Evolutionary conservation across 2,329 filamentous ascomycete genomes (phyloP).

Genomic region (Trichoderma afroharzianum): DNA sequence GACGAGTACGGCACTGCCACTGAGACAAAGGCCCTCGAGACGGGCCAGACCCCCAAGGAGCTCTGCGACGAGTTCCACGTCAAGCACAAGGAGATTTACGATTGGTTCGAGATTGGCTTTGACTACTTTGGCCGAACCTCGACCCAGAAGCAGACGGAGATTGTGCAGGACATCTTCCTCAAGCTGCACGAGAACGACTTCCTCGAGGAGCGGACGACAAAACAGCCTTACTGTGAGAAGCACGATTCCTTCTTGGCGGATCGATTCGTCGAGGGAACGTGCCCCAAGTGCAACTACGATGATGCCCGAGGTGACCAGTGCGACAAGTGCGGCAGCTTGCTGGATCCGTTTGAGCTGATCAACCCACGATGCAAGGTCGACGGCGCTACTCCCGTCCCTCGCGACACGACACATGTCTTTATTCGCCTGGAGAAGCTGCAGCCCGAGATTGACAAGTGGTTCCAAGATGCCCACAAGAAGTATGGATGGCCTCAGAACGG

Average conservation of each 20-base stretch:
- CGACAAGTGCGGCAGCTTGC: conserved; percentile 67
- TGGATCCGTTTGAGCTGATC: conserved; percentile 71
- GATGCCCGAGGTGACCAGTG: conserved; percentile 73
- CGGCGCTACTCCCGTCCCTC: conserved; percentile 71
- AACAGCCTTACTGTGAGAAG: conserved; percentile 84
- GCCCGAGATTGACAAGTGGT: conserved; percentile 73
- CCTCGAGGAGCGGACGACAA: conserved; percentile 80
- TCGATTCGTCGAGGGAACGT: conserved; percentile 78
- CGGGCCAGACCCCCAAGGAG: conserved; percentile 74
- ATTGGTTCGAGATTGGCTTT: conserved; percentile 94
- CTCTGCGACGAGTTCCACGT: conserved; percentile 91
- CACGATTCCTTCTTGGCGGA: conserved; percentile 79
- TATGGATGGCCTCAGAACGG: conserved; percentile 76
- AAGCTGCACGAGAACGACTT: conserved; percentile 86
- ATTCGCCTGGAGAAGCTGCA: conserved; percentile 83
- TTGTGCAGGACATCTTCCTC: conserved; percentile 86
- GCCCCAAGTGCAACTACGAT: conserved; percentile 67
- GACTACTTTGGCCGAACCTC: conserved; percentile 94
- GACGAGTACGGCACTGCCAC: conserved; percentile 97
- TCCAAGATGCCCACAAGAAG: conserved; percentile 66
- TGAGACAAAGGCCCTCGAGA: conserved; percentile 91
- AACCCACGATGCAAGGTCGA: conserved; percentile 92
- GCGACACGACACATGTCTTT: conserved; percentile 87
- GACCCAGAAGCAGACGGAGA: conserved; percentile 82
- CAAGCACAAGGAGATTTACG: conserved; percentile 85